A percentile compares a stretch with the other conserved stretches of the same genome.
These are phyloP conservation scores for Vitis hybrid DNA, from an alignment of 177 flowering plant genomes.

Conservation along the genomic window DNA sequence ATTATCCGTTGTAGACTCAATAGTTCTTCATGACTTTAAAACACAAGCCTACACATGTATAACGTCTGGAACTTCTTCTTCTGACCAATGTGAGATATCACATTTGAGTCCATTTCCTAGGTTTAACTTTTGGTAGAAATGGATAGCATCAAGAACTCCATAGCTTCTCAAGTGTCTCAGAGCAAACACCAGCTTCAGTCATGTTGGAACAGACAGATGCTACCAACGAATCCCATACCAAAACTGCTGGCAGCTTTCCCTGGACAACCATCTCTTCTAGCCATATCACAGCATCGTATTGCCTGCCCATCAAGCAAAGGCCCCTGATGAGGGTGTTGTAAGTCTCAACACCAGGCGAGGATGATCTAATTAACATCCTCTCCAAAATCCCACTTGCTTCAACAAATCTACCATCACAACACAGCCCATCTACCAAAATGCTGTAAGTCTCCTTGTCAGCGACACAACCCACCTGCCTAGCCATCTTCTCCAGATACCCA, in stretches of 20 bases:
- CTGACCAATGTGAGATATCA: too few species aligned
- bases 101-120: too few species aligned
- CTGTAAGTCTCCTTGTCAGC: conserved; percentile 52
- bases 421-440: conserved; percentile 56
- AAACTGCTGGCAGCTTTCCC: conserved; percentile 51
- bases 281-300: conserved; percentile 75
- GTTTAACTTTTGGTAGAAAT: too few species aligned
- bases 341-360: conserved; percentile 39
- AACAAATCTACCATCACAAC: conserved; percentile 46
- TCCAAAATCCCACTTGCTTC: conserved; percentile 62
- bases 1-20: too few species aligned
- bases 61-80: too few species aligned
- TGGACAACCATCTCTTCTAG: conserved; percentile 85
- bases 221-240: conserved; percentile 58
- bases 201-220: conserved; percentile 35
- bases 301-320: conserved; percentile 59
- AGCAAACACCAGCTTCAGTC: not conserved
- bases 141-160: too few species aligned
- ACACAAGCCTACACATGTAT: accelerated
- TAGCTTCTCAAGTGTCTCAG: too few species aligned
- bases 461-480: conserved; percentile 51
- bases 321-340: conserved; percentile 51
- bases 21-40: too few species aligned
- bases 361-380: conserved; percentile 51
- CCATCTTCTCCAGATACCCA: conserved; percentile 60